Base-by-base conservation (phyloP, 2,329 filamentous ascomycete species). In the Madurella mycetomatis region DNA sequence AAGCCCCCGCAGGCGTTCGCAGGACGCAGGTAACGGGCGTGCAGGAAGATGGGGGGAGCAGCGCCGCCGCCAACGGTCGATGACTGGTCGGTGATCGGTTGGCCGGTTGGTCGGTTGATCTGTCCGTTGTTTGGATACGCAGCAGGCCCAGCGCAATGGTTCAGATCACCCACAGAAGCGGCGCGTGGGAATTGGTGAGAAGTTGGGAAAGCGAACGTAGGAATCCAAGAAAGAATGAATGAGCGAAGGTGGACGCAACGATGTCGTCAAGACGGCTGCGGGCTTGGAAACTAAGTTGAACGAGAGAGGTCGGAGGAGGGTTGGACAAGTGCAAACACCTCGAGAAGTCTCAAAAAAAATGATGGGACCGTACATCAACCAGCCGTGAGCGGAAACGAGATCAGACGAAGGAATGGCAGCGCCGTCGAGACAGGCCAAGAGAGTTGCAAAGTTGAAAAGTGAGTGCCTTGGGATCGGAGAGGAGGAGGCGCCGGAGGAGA, bases 1-100 rank as follows among this genome's bases (percentile, higher is more conserved):
- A 58, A 61, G 54, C 60, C 54, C 19, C 54, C 60, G 58, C 54
- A 52, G 60, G 51, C 54, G 54, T 61, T 59, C 54, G 59, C 47
- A 53, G 50, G 39, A 37, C 39, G 18, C 44, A 34, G 37, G 31
- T 18, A 18, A 30, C 17, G 13, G 42, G 30, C 37, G 32, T 43
- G 40, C 30, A 15, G 49, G 53, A 49, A 50, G 18, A 44, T 46
- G 43, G 55, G 46, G 41, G 47, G n/a, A 42, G 32, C 31, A 41
- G 52, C 30, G 37, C 47, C 31, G 43, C 42, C 41, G 15, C 15
- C 45, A 46, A 47, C 18, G 46, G 19, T 31, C 51, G 41, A 44
- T 9, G 13, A 30, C 9, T n/a, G 41, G 40, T 19, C 50, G 41
- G 41, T 41, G 43, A 50, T 52, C 56, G 39, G 52, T 43, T 37